phyloP scores from a whole-genome alignment of 805 yeast genomes.

The Candida taoyuanica region DNA sequence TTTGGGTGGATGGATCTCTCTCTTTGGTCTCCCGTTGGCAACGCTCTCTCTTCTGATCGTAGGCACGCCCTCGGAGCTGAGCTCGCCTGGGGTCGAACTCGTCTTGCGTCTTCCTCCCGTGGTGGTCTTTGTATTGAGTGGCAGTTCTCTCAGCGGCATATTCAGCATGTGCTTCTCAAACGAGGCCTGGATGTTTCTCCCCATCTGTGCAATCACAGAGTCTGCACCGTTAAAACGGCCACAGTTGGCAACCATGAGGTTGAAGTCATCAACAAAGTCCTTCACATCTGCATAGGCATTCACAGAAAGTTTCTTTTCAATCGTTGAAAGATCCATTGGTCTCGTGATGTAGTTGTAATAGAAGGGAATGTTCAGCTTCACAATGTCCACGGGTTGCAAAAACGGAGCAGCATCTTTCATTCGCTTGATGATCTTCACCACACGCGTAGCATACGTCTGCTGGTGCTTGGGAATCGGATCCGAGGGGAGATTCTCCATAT shows the following conservation, averaged over 20 bases:
- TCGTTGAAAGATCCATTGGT: constrained; percentile 93
- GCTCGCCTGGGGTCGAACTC: constrained; percentile 27
- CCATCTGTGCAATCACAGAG: constrained; percentile 87
- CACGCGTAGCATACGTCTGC: constrained; percentile 68
- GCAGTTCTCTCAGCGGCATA: constrained; percentile 66
- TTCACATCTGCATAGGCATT: constrained; percentile 70
- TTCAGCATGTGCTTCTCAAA: constrained; percentile 91
- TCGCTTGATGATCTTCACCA: constrained; percentile 82
- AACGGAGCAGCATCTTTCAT: constrained; percentile 92
- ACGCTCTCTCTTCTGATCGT: constrained; percentile 70
- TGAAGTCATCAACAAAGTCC: constrained; percentile 71
- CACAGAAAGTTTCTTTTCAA: constrained; percentile 69
- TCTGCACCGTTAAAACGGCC: constrained; percentile 78
- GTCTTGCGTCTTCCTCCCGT: constrained; percentile 21
- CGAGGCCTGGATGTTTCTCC: constrained; percentile 80
- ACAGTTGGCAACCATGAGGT: constrained; percentile 82
- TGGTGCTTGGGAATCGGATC: constrained; percentile 80
- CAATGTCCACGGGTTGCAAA: constrained; percentile 82
- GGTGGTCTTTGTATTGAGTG: constrained; percentile 21
- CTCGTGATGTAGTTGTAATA: constrained; percentile 76
- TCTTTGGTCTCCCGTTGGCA: constrained; percentile 78
- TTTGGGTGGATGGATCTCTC: constrained; percentile 95
- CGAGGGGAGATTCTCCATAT: constrained; percentile 60
- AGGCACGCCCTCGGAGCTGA: constrained; percentile 47
- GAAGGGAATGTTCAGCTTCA: constrained; percentile 83